Conservation (phyloP, 2,329 filamentous ascomycete genomes). For the Pseudogymnoascus verrucosus region DNA sequence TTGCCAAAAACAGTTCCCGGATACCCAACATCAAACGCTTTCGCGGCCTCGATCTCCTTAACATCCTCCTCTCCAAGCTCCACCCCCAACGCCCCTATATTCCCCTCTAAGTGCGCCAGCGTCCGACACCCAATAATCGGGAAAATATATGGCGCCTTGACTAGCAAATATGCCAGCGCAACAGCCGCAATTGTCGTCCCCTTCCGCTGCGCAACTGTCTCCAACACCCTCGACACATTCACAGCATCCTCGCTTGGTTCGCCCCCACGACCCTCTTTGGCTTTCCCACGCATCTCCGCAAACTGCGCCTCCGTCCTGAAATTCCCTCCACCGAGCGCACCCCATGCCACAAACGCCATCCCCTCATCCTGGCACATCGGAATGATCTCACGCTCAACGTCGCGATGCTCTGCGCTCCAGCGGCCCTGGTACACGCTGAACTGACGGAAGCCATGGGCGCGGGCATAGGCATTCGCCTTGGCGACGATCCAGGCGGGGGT, state of each 20-base stretch:
- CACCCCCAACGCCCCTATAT: conserved; percentile 59
- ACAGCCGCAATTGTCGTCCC: conserved; percentile 51
- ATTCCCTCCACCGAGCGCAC: conserved; percentile 40
- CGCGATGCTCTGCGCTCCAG: conserved; percentile 55
- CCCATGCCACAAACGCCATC: conserved; percentile 52
- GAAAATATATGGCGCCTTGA: conserved; percentile 64
- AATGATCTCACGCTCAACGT: conserved; percentile 56
- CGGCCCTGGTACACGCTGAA: conserved; percentile 63
- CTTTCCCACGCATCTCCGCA: conserved; percentile 31
- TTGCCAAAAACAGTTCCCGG: conserved; percentile 51
- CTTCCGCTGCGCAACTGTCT: conserved; percentile 44
- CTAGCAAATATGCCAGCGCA: conserved; percentile 66
- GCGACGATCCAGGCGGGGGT: conserved; percentile 62
- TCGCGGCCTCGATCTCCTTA: conserved; percentile 54
- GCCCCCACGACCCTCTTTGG: conserved; percentile 19
- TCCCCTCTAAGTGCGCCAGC: conserved; percentile 59
- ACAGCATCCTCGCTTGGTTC: conserved; percentile 40
- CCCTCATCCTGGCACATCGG: conserved; percentile 50
- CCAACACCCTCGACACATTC: conserved; percentile 46
- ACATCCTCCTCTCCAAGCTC: conserved; percentile 55
- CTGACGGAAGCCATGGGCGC: conserved; percentile 58
- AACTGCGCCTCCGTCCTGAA: conserved; percentile 41
- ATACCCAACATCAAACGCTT: conserved; percentile 58
- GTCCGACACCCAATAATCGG: conserved; percentile 66
- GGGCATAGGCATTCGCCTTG: conserved; percentile 61